Evolutionary conservation across 2,329 filamentous ascomycete genomes (phyloP).

Genomic region (Hypoxylon sp.): DNA sequence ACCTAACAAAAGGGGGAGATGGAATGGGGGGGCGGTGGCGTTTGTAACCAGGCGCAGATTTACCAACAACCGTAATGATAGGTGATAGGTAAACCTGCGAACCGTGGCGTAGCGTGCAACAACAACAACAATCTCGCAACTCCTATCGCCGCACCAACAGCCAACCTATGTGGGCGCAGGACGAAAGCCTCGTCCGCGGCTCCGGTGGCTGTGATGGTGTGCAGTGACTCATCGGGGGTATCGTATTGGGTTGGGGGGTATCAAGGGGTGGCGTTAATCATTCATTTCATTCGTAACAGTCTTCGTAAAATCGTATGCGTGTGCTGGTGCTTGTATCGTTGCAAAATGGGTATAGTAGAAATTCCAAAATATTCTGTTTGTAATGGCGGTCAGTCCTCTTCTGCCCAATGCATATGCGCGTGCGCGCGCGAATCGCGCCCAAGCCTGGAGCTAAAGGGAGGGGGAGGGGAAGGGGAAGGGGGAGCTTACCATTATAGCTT

Average conservation of each 20-base stretch:
- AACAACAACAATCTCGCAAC: neutral
- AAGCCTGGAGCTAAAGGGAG: neutral
- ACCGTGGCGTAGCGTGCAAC: slow-evolving; percentile 17
- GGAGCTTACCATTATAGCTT: slow-evolving; percentile 50
- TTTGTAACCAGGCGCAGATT: slow-evolving; percentile 17
- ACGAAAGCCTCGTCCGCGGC: slow-evolving; percentile 15
- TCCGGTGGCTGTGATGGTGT: slow-evolving; percentile 13
- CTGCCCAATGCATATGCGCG: neutral
- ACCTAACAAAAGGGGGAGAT: neutral
- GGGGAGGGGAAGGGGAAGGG: neutral
- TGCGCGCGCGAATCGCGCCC: neutral
- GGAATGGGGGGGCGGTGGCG: slow-evolving; percentile 1
- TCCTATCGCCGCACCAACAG: slow-evolving; percentile 5
- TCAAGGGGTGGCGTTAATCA: slow-evolving; percentile 27
- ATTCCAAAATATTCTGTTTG: slow-evolving; percentile 8
- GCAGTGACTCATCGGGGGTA: slow-evolving; percentile 18
- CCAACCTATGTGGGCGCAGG: slow-evolving; percentile 28
- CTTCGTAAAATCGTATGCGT: slow-evolving; percentile 10
- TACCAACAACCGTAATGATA: slow-evolving; percentile 7
- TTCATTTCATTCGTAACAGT: slow-evolving; percentile 28
- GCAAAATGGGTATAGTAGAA: neutral
- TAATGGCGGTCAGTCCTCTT: slow-evolving; percentile 23
- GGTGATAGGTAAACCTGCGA: slow-evolving; percentile 3
- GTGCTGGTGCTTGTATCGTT: no score
- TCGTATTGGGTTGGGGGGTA: slow-evolving; percentile 35